phyloP scores from a whole-genome alignment of 352 stramenopile genomes.

The Globisporangium emineosum region DNA sequence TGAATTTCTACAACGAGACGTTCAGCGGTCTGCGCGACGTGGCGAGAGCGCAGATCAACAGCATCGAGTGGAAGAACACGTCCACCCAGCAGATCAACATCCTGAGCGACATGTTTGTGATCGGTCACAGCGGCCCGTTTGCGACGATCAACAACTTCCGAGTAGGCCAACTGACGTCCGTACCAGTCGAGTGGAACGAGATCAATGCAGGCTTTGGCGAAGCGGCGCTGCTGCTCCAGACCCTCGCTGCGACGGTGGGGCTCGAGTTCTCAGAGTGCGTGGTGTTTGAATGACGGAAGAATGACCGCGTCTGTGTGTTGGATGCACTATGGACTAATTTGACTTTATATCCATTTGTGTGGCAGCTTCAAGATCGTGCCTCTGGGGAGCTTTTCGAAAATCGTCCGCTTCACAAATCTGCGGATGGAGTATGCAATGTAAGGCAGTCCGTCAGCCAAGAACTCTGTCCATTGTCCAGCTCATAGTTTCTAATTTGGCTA shows the following conservation, averaged over 20 bases:
- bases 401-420: conserved; percentile 71
- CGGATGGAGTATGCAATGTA: conserved; percentile 85
- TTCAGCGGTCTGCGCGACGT: conserved; percentile 59
- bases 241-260: conserved; percentile 49
- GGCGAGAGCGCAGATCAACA: conserved; percentile 49
- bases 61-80: conserved; percentile 44
- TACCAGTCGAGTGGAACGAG: conserved; percentile 84
- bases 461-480: background rate
- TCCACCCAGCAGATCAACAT: conserved; percentile 56
- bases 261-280: conserved; percentile 65
- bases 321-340: too few species aligned
- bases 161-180: conserved; percentile 54
- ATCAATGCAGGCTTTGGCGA: conserved; percentile 85
- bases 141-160: conserved; percentile 85
- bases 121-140: conserved; percentile 68
- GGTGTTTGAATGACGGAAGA: conserved; percentile 26
- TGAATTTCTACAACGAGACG: conserved; percentile 42
- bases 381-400: conserved; percentile 85
- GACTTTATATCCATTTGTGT: conserved; percentile 7
- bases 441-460: conserved; percentile 8
- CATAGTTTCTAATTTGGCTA: background rate
- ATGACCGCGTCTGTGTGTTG: too few species aligned
- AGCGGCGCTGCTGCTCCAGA: conserved; percentile 63
- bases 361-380: conserved; percentile 83
- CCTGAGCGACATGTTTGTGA: conserved; percentile 73